phyloP scores from a whole-genome alignment of 2,329 filamentous ascomycete genomes.

The Lasiodiplodia gonubiensis region DNA sequence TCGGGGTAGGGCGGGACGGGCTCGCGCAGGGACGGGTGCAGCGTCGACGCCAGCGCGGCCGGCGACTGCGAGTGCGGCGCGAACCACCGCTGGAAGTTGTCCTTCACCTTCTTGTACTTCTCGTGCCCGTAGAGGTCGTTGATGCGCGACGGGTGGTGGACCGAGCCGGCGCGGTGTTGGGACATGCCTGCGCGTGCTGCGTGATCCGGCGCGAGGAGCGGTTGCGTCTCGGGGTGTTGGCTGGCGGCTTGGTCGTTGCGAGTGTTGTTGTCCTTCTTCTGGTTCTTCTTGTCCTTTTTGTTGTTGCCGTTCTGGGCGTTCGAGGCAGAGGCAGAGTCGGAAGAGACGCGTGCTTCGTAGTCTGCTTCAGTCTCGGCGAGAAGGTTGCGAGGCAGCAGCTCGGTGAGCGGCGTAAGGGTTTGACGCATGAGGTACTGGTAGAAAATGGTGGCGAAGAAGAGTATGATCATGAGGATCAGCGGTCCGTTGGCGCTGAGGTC shows the following conservation, averaged over 20 bases:
- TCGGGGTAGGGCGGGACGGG: slow-evolving; percentile 32
- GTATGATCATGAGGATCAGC: slow-evolving; percentile 38
- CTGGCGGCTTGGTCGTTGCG: not conserved
- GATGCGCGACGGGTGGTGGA: slow-evolving; percentile 10
- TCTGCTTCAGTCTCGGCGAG: slow-evolving; percentile 60
- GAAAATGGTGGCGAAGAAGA: slow-evolving; percentile 34
- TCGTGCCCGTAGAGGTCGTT: slow-evolving; percentile 23
- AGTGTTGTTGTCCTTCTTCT: not conserved
- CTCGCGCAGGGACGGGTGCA: slow-evolving; percentile 23
- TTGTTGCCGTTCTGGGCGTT: not conserved
- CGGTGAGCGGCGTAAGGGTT: slow-evolving; percentile 26
- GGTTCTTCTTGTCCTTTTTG: not conserved
- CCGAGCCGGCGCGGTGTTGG: not conserved
- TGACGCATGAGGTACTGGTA: slow-evolving; percentile 30
- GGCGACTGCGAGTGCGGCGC: slow-evolving; percentile 26
- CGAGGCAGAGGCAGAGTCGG: not conserved
- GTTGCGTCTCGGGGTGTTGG: slow-evolving; percentile 9
- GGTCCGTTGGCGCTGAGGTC: slow-evolving; percentile 43
- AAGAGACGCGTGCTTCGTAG: slow-evolving; percentile 28
- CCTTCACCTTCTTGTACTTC: not conserved
- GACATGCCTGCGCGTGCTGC: not conserved
- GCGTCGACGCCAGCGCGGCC: slow-evolving; percentile 12
- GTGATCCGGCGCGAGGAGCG: slow-evolving; percentile 23
- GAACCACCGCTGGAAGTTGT: slow-evolving; percentile 25
- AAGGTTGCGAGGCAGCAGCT: slow-evolving; percentile 29